Evolutionary conservation across 208 protist genomes (phyloP).

Genomic region (Trypanosoma rangeli): DNA sequence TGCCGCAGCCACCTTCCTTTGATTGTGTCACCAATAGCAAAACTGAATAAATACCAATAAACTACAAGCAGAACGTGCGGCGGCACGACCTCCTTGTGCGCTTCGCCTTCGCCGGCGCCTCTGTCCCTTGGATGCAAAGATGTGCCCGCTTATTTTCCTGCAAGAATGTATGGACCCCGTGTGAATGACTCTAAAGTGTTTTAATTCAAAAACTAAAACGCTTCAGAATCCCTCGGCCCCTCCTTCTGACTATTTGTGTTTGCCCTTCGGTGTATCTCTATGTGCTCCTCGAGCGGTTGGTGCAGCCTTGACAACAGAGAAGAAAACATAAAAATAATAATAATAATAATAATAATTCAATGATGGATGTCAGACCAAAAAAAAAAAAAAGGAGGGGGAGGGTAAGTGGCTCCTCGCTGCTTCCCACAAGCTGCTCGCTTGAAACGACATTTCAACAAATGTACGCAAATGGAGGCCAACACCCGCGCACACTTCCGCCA

Average conservation of each 20-base stretch:
- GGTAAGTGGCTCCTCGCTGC: background rate
- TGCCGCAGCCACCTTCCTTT: background rate
- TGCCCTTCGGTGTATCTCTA: background rate
- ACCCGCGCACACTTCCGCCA: background rate
- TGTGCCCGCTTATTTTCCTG: background rate
- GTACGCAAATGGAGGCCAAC: background rate
- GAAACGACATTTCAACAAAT: background rate
- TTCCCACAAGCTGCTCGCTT: background rate
- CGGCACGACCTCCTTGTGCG: background rate
- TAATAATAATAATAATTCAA: background rate
- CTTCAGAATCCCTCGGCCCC: background rate
- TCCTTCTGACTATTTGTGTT: no score
- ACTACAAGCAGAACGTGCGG: background rate
- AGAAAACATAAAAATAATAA: constrained; percentile 14
- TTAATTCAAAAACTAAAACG: background rate
- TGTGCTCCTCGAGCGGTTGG: background rate
- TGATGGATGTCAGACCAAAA: background rate
- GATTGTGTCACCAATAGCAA: background rate
- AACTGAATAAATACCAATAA: background rate
- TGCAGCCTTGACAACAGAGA: constrained; percentile 2
- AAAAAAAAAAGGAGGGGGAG: constrained; percentile 1
- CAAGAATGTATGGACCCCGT: background rate
- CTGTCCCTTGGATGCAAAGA: background rate
- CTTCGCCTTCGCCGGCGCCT: background rate
- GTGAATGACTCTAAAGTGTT: background rate